Conservation (phyloP, 306 rosid genomes). For the Medicago truncatula region DNA sequence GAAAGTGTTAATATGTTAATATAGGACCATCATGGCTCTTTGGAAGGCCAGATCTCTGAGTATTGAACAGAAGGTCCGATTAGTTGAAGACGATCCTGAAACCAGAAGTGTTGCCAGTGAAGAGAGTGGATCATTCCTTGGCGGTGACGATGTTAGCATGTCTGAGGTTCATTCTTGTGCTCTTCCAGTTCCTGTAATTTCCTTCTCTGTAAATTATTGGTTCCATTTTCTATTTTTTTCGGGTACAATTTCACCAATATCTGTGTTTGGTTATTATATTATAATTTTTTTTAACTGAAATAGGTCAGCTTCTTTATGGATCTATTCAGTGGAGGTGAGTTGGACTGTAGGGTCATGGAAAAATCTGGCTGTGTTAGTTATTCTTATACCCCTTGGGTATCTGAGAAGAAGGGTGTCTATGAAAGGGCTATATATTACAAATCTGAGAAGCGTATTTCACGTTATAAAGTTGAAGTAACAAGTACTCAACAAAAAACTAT, state of each 20-base stretch:
- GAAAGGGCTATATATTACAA: conserved; percentile 84
- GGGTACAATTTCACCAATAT: background rate
- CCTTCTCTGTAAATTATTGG: conserved; percentile 34
- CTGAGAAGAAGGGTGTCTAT: conserved; percentile 63
- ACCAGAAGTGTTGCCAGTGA: conserved; percentile 62
- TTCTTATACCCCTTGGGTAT: conserved; percentile 88
- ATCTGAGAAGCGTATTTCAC: conserved; percentile 72
- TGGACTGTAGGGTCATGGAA: conserved; percentile 84
- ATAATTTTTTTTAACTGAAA: conserved; percentile 40
- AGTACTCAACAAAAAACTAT: conserved; percentile 74
- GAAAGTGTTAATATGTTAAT: conserved; percentile 41
- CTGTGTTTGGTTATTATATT: conserved; percentile 32
- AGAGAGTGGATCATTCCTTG: conserved; percentile 78
- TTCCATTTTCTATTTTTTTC: conserved; percentile 4
- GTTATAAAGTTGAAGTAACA: conserved; percentile 80
- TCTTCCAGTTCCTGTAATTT: conserved; percentile 70
- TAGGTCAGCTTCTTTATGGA: conserved; percentile 77
- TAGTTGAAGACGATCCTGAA: conserved; percentile 86
- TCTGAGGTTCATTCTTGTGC: conserved; percentile 70
- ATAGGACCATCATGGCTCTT: conserved; percentile 93
- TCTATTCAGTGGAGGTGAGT: conserved; percentile 77
- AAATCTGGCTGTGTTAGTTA: conserved; percentile 78
- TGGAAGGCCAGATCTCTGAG: conserved; percentile 94
- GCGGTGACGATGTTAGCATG: conserved; percentile 75
- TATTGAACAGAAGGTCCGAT: conserved; percentile 89